Percentiles rank a stretch among this genome's conserved stretches.
phyloP scores from a whole-genome alignment of 2,329 filamentous ascomycete species.

The Ophiostoma sp. region DNA sequence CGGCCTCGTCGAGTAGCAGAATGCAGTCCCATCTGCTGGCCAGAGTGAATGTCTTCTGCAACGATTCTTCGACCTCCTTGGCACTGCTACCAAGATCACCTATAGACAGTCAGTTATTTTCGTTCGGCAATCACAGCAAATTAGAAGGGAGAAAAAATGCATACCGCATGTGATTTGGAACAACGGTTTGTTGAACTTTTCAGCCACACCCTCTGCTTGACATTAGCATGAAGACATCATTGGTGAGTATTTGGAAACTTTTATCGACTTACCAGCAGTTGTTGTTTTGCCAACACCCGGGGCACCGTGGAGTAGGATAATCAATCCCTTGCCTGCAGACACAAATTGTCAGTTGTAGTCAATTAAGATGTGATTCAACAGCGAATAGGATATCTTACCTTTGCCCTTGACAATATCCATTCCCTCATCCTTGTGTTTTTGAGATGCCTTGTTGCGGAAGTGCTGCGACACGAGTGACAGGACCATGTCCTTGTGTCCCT shows the following conservation, averaged over 20 bases:
- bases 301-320: slow-evolving; percentile 9
- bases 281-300: background rate
- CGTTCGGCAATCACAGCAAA: background rate
- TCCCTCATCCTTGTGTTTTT: slow-evolving; percentile 30
- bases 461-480: slow-evolving; percentile 29
- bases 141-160: background rate
- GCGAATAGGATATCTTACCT: background rate
- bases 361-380: too few relatives aligned
- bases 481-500: slow-evolving; percentile 15
- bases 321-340: background rate
- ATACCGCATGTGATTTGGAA: slow-evolving; percentile 10
- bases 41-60: slow-evolving; percentile 28
- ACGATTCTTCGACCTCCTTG: slow-evolving; percentile 21
- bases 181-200: background rate
- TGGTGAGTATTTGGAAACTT: background rate
- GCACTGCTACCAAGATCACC: background rate
- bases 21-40: slow-evolving; percentile 35
- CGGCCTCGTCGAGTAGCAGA: slow-evolving; percentile 35
- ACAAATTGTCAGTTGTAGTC: background rate
- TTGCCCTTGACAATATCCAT: slow-evolving; percentile 2
- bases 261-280: background rate
- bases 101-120: background rate
- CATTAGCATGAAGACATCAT: background rate
- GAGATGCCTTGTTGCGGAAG: slow-evolving; percentile 31
- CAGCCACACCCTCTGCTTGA: background rate